A percentile compares a stretch with the other conserved stretches of the same genome.
Conservation (phyloP, 345 rosid genomes). For the Xanthoceras sorbifolium region DNA sequence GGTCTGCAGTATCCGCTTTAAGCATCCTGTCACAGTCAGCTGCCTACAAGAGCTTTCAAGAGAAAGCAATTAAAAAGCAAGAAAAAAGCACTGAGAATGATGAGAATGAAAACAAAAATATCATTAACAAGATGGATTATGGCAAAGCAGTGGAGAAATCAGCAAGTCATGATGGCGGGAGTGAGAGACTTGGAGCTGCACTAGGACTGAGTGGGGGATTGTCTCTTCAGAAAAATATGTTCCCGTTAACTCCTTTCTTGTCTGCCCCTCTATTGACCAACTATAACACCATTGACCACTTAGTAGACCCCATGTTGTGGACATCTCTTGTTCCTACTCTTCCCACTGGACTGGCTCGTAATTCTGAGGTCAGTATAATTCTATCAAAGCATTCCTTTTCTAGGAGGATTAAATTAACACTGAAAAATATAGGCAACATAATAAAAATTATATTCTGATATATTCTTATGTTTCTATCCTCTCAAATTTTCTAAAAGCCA, state of each 20-base stretch:
- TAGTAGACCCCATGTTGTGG: conserved; percentile 87
- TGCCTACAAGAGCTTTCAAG: conserved; percentile 83
- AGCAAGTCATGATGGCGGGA: conserved; percentile 44
- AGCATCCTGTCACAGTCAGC: conserved; percentile 80
- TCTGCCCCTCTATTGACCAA: conserved; percentile 81
- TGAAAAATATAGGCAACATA: neutral
- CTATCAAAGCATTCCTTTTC: neutral
- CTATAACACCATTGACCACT: conserved; percentile 73
- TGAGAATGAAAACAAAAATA: conserved; percentile 78
- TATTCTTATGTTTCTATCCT: neutral
- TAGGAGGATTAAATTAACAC: neutral
- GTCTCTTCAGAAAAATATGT: conserved; percentile 73
- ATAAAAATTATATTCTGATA: neutral
- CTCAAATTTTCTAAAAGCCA: neutral
- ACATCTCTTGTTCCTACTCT: conserved; percentile 65
- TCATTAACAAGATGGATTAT: conserved; percentile 64
- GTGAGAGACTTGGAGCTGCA: conserved; percentile 57
- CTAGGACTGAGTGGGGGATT: conserved; percentile 64
- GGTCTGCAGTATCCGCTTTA: conserved; percentile 63
- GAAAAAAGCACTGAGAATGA: conserved; percentile 62
- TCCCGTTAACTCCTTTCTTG: conserved; percentile 78
- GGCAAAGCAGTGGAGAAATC: conserved; percentile 82
- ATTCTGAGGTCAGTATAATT: conserved; percentile 61
- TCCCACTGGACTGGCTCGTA: conserved; percentile 67
- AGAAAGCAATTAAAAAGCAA: conserved; percentile 68